Base-by-base conservation (phyloP, 768 basidiomycete species). In the Podaxis carcinomalis region DNA sequence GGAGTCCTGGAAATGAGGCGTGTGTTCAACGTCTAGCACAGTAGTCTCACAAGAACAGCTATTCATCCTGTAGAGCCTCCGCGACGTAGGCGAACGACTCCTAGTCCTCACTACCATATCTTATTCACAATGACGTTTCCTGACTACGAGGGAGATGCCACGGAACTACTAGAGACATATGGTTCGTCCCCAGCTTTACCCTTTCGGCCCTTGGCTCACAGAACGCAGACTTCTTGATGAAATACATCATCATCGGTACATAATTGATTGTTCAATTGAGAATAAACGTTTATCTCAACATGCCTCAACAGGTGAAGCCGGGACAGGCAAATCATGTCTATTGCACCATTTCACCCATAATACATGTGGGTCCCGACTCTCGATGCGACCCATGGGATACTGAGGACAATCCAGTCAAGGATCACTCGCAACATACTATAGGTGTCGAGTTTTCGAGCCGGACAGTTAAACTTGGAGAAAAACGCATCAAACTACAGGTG, bases 381-480 rank as follows among this genome's bases (percentile, higher is more conserved):
- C 56, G 49, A 51, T 57, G 32, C 51, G n/a, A 39, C 60, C 19
- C 25, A 27, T 47, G 42, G 23, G 47, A 40, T 28, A 61, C 68
- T 71, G 49, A 68, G 47, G 32, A 61, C 63, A 51, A 62, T 62
- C n/a, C 68, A 97, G 95, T 95, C 82, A 96, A 95, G 76, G 89
- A 93, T 66, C 90, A 96, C 74, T 94, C 94, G 4, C 92, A 95
- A 75, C 97, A 98, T 73, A 98, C 97, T 13, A 98, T 99, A 61
- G 97, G 96, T 9, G 97, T 99, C 28, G 97, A 98, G 70, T 98
- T 99, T 72, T 94, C 94, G 16, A 96, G 94, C 70, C 81, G 95
- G 66, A 95, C 94, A 0, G 86, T 99, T 62, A 90, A 89, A 68
- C 81, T 98, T 23, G 95, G 92, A 55, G 95, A 97, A 80, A 93